Conservation (phyloP, 1,284 basidiomycete genomes). For the Heterobasidion annosum region DNA sequence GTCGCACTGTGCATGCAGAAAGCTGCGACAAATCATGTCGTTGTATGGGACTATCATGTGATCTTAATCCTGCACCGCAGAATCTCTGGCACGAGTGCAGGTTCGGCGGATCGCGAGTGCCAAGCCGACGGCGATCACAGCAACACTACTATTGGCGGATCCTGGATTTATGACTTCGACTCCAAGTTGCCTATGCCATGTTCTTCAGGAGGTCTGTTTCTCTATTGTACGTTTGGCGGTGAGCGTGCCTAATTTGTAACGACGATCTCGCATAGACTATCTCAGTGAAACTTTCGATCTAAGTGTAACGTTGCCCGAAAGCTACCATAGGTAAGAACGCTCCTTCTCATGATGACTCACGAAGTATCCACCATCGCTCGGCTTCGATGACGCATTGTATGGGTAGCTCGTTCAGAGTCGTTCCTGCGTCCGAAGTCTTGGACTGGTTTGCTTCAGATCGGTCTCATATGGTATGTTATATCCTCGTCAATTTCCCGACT, state of each 20-base stretch:
- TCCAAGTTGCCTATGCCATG: conserved; percentile 39
- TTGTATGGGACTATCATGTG: conserved; percentile 77
- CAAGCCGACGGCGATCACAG: background rate
- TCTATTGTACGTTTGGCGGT: background rate
- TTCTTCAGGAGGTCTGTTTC: conserved; percentile 32
- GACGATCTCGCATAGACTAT: conserved; percentile 34
- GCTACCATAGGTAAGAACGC: conserved; percentile 38
- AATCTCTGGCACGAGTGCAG: background rate
- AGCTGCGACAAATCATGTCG: conserved; percentile 24
- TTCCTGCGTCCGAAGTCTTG: conserved; percentile 42
- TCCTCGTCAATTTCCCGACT: background rate
- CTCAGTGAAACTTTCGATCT: conserved; percentile 36
- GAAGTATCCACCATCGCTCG: background rate
- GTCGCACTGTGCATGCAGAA: conserved; percentile 61
- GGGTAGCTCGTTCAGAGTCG: conserved; percentile 33
- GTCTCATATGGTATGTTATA: conserved; percentile 56
- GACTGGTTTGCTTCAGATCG: conserved; percentile 67
- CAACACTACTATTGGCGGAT: conserved; percentile 6
- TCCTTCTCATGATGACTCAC: background rate
- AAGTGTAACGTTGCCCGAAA: conserved; percentile 4
- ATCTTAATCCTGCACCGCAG: conserved; percentile 40
- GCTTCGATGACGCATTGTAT: background rate
- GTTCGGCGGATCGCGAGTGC: background rate
- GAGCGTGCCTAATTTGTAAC: background rate
- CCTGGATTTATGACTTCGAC: conserved; percentile 65